phyloP scores from a whole-genome alignment of 2,329 filamentous ascomycete species.

The Endocalyx cinctus region DNA sequence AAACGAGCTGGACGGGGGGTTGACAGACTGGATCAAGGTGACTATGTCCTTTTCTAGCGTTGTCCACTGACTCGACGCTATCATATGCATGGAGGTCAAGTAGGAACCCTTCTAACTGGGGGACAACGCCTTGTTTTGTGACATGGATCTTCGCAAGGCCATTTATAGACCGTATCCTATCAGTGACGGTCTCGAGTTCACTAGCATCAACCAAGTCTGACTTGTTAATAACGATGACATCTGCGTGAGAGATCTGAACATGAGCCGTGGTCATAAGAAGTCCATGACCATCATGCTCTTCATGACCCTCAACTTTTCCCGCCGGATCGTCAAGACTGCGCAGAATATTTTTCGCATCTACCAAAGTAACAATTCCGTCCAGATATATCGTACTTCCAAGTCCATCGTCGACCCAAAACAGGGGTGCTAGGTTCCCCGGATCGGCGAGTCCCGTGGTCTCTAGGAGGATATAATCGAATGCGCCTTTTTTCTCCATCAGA shows the following conservation, averaged over 20 bases:
- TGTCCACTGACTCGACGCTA: conserved; percentile 68
- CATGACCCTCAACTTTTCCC: conserved; percentile 47
- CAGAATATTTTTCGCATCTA: conserved; percentile 91
- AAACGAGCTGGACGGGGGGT: background rate
- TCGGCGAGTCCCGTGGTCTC: conserved; percentile 95
- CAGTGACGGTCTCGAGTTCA: conserved; percentile 65
- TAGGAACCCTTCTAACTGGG: conserved; percentile 77
- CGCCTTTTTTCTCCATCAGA: conserved; percentile 87
- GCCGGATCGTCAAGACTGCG: conserved; percentile 71
- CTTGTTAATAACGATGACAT: conserved; percentile 94
- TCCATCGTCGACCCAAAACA: conserved; percentile 98
- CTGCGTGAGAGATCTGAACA: conserved; percentile 93
- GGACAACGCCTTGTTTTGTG: conserved; percentile 75
- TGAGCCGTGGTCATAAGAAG: conserved; percentile 86
- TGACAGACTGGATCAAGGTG: conserved; percentile 76
- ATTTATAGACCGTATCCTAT: conserved; percentile 80
- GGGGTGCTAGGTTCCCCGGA: conserved; percentile 87
- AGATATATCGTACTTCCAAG: conserved; percentile 93
- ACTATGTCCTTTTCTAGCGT: conserved; percentile 73
- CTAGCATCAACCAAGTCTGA: conserved; percentile 70
- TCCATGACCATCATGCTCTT: conserved; percentile 48
- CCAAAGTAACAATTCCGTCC: conserved; percentile 91
- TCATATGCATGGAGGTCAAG: conserved; percentile 93
- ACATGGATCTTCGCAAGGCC: conserved; percentile 78
- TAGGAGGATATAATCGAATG: conserved; percentile 95